Conservation (phyloP, 176 grass and related monocot species). For the Lolium perenne region DNA sequence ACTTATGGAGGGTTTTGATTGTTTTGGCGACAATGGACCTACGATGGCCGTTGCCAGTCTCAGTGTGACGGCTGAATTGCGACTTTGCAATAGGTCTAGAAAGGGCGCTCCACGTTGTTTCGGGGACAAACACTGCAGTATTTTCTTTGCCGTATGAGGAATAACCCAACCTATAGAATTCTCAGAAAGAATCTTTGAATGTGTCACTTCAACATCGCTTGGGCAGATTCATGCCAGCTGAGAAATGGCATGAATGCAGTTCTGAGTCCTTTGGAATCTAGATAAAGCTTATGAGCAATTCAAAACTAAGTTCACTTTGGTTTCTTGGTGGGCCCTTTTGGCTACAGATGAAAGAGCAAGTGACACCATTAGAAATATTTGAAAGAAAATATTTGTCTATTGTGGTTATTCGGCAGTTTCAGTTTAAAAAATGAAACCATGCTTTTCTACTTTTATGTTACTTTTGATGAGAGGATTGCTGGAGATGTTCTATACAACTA, state of each 20-base stretch:
- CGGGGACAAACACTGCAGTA: neutral
- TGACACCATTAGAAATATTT: neutral
- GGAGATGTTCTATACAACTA: neutral
- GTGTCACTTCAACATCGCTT: too few relatives aligned
- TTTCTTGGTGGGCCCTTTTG: neutral
- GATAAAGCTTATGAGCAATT: neutral
- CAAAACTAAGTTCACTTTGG: neutral
- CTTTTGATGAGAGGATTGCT: neutral
- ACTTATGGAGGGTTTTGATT: too few relatives aligned
- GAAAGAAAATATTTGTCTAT: neutral
- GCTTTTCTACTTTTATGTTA: conserved; percentile 2
- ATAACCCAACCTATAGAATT: neutral
- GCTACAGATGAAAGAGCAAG: neutral
- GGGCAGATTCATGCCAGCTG: too few relatives aligned
- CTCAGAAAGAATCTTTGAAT: too few relatives aligned
- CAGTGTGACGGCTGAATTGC: too few relatives aligned
- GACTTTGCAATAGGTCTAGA: too few relatives aligned
- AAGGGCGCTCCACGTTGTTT: too few relatives aligned
- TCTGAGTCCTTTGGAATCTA: neutral
- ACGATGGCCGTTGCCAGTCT: too few relatives aligned
- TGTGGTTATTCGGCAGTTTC: neutral
- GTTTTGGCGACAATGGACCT: too few relatives aligned
- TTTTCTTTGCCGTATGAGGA: neutral
- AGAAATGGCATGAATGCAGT: neutral
- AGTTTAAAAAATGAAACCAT: neutral